Base-by-base conservation (phyloP, 192 early-diverging fungal species). In the Backusella tuberculispora region DNA sequence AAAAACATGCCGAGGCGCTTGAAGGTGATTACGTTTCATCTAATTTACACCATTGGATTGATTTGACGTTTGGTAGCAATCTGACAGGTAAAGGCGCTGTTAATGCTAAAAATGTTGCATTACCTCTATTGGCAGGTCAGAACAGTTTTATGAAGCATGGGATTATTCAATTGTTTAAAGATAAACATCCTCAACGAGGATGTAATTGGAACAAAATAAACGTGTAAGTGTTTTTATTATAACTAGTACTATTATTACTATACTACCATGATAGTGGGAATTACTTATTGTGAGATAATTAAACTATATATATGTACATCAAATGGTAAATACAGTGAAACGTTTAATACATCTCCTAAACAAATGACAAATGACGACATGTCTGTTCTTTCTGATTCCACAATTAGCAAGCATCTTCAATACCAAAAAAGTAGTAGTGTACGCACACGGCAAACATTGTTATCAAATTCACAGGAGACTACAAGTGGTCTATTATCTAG, bases 1-100 rank as follows among this genome's bases (percentile, higher is more conserved):
- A 83, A 19, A 91, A 91, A 63, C 94, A 98, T 74, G 89, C 94
- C 21, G 88, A 92, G 50, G 92, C 92, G 0, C 77, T 91, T 6
- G 90, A 91, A 73, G 83, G 90, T 40, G 91, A 94, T 12, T 89
- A 91, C 78, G 95, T 96, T 1, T 94, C 93, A 0, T 75, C 78
- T 1, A 85, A 94, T 48, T 72, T 97, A 15, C 92, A 97, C 74
- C 79, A 89, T 63, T 97, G 95, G 95, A 94, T 96, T 50, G 94
- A 97, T 78, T 78, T 97, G 38, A 95, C 94, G 0, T 97, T 95
- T 86, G 95, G 95, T 26, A 94, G 89, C 74, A 92, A 92, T 74
- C 87, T 96, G 64, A 89, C 89, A 0, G 95, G 80, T 69, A 88
- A 89, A 73, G 89, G 88, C 21, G 93, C 93, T 2, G 84, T 92